Base-by-base conservation (phyloP, 2,329 filamentous ascomycete species). In the Talaromyces sp. region DNA sequence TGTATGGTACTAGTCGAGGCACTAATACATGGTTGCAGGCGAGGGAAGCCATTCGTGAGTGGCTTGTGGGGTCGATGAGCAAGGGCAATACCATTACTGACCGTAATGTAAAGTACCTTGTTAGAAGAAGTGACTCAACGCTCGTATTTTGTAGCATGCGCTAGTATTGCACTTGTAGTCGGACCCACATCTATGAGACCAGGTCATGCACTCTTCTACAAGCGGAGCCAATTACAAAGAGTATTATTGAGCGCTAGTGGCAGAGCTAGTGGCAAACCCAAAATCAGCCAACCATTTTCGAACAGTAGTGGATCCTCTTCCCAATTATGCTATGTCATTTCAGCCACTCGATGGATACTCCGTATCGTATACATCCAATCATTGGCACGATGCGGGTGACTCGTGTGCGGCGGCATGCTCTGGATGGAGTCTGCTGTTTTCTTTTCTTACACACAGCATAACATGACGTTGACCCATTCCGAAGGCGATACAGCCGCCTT, bases 341-440 rank as follows among this genome's bases (percentile, higher is more conserved):
- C 54, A 37, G 60, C 50, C 60, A 62, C 60, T 6, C 2, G n/a
- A 52, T 55, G 60, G 60, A 18, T 40, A 5, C 35, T 25, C 18
- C 14, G 54, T 62, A 57, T 40, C 6, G 9, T 11, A 39, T 5
- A 16, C 23, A 28, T 16, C 60, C 60, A 62, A 62, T 62, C 33
- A 25, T 25, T 2, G 16, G 18, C 50, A 40, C 23, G 33, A 46
- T 54, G n/a, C 31, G 21, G 42, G 44, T 12, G 25, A 33, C 52
- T 42, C 48, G 46, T 50, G 37, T 39, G 44, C 58, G 44, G 58
- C 46, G 58, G 58, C 58, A 60, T 33, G 73, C 67, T 73, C 76
- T n/a, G 23, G 44, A 28, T 28, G 44, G 44, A 28, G 23, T 25
- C 46, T 71, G 65, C 64, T 68, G 67, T 64, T 66, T 67, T 58